Evolutionary conservation across 73 alveolate species (phyloP).

Genomic region (Stentor coeruleus): DNA sequence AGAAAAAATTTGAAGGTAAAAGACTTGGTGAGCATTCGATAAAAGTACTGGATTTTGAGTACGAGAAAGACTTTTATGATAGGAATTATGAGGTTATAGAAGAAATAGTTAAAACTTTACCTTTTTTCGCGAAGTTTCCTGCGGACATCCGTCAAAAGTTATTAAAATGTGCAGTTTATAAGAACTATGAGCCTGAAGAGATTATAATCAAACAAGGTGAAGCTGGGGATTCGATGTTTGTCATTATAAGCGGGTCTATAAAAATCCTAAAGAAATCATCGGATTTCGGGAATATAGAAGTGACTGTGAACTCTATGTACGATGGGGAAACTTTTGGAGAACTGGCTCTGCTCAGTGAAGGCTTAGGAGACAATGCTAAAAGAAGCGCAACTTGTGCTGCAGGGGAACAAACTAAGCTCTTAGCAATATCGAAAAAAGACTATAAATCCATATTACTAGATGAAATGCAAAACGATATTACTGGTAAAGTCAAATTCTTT

Average conservation of each 20-base stretch:
- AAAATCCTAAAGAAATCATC: background rate
- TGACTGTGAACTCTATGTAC: slow-evolving; percentile 4
- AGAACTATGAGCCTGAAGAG: background rate
- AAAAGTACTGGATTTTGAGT: too few relatives aligned
- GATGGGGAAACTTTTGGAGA: slow-evolving; percentile 26
- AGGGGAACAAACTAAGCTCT: background rate
- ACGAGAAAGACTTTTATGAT: background rate
- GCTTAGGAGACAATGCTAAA: background rate
- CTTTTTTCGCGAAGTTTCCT: slow-evolving; percentile 3
- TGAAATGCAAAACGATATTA: slow-evolving; percentile 5
- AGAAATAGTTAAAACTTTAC: background rate
- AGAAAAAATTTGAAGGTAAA: too few relatives aligned
- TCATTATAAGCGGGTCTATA: background rate
- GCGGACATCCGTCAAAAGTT: background rate
- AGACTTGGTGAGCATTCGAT: too few relatives aligned
- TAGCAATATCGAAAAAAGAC: slow-evolving; percentile 3
- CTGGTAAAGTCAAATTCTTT: background rate
- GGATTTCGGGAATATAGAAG: background rate
- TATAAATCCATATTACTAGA: background rate
- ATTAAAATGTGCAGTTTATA: background rate
- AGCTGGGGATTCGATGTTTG: slow-evolving; percentile 15
- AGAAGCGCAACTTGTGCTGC: slow-evolving; percentile 16
- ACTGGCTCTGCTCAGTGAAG: background rate
- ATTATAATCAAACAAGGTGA: background rate
- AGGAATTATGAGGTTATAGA: background rate